Percentiles rank a stretch among this genome's conserved stretches.
Evolutionary conservation across 495 filamentous ascomycete species (phyloP).

Genomic region (Amorphotheca resinae): DNA sequence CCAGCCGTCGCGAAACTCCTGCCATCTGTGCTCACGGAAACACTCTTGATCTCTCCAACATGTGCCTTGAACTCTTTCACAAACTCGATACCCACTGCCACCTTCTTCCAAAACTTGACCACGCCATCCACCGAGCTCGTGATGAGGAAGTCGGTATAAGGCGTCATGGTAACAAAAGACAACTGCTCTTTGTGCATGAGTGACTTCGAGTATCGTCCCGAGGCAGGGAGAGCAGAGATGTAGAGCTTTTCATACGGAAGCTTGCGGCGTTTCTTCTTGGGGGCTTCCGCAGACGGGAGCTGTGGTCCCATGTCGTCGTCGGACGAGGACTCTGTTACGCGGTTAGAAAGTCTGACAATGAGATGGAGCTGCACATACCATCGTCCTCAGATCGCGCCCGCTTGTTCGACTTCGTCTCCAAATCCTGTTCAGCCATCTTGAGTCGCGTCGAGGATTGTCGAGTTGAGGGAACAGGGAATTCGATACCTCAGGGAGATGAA

Average conservation of each 20-base stretch:
- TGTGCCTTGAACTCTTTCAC: slow-evolving; percentile 96
- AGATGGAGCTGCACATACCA: slow-evolving; percentile 21
- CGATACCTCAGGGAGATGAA: not conserved
- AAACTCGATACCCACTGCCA: slow-evolving; percentile 80
- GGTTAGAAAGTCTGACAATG: slow-evolving; percentile 1
- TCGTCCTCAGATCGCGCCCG: slow-evolving; percentile 33
- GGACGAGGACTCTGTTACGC: slow-evolving; percentile 40
- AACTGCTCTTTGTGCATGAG: slow-evolving; percentile 98
- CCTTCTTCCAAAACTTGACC: slow-evolving; percentile 99
- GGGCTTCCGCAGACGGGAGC: slow-evolving; percentile 52
- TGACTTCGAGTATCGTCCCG: slow-evolving; percentile 81
- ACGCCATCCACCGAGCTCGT: slow-evolving; percentile 86
- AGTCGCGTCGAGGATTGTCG: not conserved
- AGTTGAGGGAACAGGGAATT: not conserved
- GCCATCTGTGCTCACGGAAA: slow-evolving; percentile 77
- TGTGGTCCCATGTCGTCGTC: slow-evolving; percentile 94
- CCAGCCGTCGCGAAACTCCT: slow-evolving; percentile 89
- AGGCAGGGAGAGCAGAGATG: slow-evolving; percentile 74
- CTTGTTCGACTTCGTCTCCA: slow-evolving; percentile 27
- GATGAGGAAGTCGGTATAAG: slow-evolving; percentile 84
- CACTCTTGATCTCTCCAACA: slow-evolving; percentile 67
- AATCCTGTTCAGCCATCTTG: slow-evolving; percentile 15
- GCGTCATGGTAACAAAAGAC: slow-evolving; percentile 73
- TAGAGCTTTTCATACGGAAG: slow-evolving; percentile 93
- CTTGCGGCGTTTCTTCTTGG: slow-evolving; percentile 83